Evolutionary conservation across 2,329 filamentous ascomycete genomes (phyloP).

Genomic region (Fonsecaea erecta): DNA sequence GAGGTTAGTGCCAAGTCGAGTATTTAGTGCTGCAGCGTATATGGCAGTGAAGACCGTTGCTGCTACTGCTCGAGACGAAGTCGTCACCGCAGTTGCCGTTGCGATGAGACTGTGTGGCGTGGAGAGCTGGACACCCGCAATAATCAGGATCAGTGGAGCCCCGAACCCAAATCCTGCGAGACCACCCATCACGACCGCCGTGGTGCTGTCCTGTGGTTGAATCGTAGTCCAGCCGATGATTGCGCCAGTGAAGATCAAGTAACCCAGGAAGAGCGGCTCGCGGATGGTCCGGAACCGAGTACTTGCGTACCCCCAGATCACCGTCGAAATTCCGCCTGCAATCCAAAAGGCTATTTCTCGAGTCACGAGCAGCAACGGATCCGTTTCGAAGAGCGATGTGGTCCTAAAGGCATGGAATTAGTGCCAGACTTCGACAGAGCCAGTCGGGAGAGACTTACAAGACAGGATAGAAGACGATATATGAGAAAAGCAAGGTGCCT

Average conservation of each 20-base stretch:
- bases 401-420: constrained; percentile 13
- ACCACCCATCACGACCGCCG: constrained; percentile 17
- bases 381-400: constrained; percentile 26
- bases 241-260: constrained; percentile 31
- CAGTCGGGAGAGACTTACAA: constrained; percentile 26
- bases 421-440: not conserved
- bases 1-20: constrained; percentile 24
- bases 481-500: constrained; percentile 34
- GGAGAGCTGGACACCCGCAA: constrained; percentile 32
- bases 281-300: constrained; percentile 34
- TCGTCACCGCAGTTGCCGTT: constrained; percentile 33
- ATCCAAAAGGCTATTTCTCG: constrained; percentile 31
- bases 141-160: constrained; percentile 32
- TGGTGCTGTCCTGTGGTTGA: constrained; percentile 21
- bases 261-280: constrained; percentile 30
- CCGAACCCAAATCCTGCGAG: constrained; percentile 33
- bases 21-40: constrained; percentile 28
- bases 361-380: constrained; percentile 26
- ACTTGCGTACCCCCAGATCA: constrained; percentile 28
- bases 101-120: constrained; percentile 34
- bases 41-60: constrained; percentile 34
- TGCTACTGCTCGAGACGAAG: constrained; percentile 31
- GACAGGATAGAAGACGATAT: constrained; percentile 33
- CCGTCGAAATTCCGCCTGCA: constrained; percentile 21
- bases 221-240: constrained; percentile 29